Evolutionary conservation across 768 basidiomycete genomes (phyloP).

Genomic region (Pleurotus sapidus): DNA sequence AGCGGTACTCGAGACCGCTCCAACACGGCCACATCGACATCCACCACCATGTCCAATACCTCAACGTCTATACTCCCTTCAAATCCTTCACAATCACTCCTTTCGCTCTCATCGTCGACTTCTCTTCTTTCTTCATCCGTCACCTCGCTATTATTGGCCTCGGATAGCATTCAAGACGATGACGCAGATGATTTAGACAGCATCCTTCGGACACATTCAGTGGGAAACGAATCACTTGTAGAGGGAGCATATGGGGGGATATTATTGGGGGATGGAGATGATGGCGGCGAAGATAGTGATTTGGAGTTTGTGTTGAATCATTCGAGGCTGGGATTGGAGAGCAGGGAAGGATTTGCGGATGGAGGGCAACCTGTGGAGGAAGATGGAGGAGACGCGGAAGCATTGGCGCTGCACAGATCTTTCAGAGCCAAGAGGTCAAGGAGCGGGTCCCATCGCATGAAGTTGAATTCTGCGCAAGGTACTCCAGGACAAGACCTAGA

Average conservation of each 20-base stretch:
- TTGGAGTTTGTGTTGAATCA: slow-evolving; percentile 7
- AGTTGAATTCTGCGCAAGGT: not conserved
- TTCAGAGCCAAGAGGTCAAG: slow-evolving; percentile 18
- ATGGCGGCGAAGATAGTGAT: slow-evolving; percentile 15
- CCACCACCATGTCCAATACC: no score
- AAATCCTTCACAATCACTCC: no score
- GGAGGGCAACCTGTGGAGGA: not conserved
- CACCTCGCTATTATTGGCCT: no score
- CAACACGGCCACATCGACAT: no score
- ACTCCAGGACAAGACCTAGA: no score
- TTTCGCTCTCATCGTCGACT: no score
- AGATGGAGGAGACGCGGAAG: slow-evolving; percentile 9
- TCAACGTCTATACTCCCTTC: no score
- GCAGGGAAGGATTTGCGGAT: not conserved
- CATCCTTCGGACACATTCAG: not conserved
- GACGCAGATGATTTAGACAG: slow-evolving; percentile 12
- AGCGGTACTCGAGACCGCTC: no score
- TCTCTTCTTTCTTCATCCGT: no score
- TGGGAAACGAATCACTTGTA: slow-evolving; percentile 32
- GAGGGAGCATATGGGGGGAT: slow-evolving; percentile 33
- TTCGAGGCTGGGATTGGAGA: not conserved
- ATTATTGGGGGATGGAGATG: slow-evolving; percentile 18
- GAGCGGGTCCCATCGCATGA: slow-evolving; percentile 22
- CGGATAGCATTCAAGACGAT: slow-evolving; percentile 12
- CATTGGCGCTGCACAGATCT: slow-evolving; percentile 15